phyloP scores from a whole-genome alignment of 2,329 filamentous ascomycete species.

The Venturia pyrina region DNA sequence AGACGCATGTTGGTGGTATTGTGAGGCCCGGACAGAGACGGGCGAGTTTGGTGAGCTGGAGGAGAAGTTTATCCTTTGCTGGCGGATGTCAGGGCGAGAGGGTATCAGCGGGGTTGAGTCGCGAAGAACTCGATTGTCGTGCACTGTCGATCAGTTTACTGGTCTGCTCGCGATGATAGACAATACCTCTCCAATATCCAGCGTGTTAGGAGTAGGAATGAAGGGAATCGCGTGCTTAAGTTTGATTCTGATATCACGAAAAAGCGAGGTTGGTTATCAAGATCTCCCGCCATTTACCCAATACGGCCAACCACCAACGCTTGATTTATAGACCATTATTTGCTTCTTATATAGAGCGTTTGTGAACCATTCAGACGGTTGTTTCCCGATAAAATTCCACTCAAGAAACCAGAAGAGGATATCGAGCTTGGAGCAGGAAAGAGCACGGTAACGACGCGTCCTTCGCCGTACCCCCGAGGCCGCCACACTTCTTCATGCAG shows the following conservation, averaged over 20 bases:
- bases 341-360: not conserved
- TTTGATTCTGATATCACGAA: not conserved
- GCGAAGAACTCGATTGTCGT: not conserved
- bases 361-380: too few species aligned
- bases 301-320: not conserved
- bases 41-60: not conserved
- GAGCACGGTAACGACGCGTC: not conserved
- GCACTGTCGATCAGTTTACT: not conserved
- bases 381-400: too few species aligned
- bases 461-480: not conserved
- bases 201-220: not conserved
- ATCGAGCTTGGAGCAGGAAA: not conserved
- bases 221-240: not conserved
- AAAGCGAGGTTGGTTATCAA: not conserved
- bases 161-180: not conserved
- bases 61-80: not conserved
- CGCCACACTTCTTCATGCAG: not conserved
- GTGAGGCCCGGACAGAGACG: not conserved
- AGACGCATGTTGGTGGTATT: conserved; percentile 3
- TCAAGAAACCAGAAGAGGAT: too few species aligned
- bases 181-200: not conserved
- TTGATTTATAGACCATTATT: not conserved
- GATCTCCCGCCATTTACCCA: not conserved
- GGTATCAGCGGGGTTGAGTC: not conserved
- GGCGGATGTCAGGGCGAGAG: not conserved